These are phyloP conservation scores for Spinacia oleracea DNA, from an alignment of 179 eudicot genomes.

Conservation along the genomic window DNA sequence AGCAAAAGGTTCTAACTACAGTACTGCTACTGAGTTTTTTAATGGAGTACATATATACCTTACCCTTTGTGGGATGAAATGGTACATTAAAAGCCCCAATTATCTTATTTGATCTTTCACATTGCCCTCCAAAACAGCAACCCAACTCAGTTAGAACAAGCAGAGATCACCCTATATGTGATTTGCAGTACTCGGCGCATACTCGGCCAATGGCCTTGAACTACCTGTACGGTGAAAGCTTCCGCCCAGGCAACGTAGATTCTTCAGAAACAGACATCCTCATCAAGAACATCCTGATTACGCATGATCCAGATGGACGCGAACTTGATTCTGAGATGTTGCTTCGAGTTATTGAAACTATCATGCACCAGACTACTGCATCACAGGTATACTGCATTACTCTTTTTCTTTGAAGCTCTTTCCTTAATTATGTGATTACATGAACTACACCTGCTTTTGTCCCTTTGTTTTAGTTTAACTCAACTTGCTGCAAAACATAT, in stretches of 20 bases:
- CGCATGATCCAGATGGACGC: conserved; percentile 67
- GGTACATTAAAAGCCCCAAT: neutral
- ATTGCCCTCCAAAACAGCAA: neutral
- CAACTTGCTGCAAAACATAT: neutral
- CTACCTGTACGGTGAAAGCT: conserved; percentile 19
- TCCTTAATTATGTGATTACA: neutral
- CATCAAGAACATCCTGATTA: conserved; percentile 45
- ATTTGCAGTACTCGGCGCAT: neutral
- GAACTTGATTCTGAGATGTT: conserved; percentile 50
- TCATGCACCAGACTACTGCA: conserved; percentile 39
- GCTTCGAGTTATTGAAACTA: conserved; percentile 53
- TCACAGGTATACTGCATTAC: conserved; percentile 36
- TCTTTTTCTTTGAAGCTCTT: neutral
- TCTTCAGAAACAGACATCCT: conserved; percentile 42
- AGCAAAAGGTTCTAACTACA: conserved; percentile 14
- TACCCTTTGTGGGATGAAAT: neutral
- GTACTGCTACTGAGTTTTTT: neutral
- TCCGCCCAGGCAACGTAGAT: neutral
- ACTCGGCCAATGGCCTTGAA: conserved; percentile 26
- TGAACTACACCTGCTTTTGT: neutral
- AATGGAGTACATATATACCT: neutral
- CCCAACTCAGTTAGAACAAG: neutral
- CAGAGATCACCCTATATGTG: neutral
- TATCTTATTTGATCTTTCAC: neutral
- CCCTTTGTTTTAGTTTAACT: neutral